phyloP scores from a whole-genome alignment of 805 yeast species.

The Metschnikowia anglica region DNA sequence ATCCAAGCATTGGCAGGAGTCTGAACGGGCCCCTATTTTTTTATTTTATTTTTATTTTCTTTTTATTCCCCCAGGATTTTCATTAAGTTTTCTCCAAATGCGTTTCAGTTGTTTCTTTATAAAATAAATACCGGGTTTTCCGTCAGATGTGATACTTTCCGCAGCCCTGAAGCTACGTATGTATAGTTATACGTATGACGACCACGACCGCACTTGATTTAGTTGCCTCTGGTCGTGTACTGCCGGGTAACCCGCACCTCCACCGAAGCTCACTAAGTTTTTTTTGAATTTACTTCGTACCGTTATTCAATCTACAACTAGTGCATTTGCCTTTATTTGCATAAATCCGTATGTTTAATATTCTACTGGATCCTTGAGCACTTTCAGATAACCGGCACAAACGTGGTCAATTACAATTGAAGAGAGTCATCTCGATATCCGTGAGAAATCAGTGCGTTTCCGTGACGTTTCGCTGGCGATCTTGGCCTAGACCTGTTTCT shows the following conservation, averaged over 20 bases:
- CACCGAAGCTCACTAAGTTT: conserved; percentile 16
- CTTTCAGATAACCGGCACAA: too few relatives aligned
- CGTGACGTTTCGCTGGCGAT: neutral
- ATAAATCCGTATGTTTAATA: conserved; percentile 8
- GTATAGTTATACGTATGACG: too few relatives aligned
- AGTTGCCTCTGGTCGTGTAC: conserved; percentile 10
- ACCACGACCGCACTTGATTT: neutral
- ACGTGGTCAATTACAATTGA: too few relatives aligned
- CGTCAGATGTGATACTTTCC: too few relatives aligned
- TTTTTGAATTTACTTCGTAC: conserved; percentile 7
- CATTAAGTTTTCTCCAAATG: neutral
- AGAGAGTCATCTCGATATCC: neutral
- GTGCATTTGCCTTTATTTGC: conserved; percentile 9
- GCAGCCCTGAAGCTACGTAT: neutral
- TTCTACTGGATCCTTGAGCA: neutral
- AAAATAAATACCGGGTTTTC: neutral
- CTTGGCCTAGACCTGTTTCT: too few relatives aligned
- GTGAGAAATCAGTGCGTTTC: neutral
- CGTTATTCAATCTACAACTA: conserved; percentile 3
- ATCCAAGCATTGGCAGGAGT: too few relatives aligned
- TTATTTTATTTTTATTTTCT: neutral
- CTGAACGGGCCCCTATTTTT: too few relatives aligned
- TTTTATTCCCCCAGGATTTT: too few relatives aligned
- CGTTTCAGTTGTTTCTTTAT: neutral
- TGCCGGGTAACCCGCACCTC: conserved; percentile 19